phyloP scores from a whole-genome alignment of 805 yeast genomes.

The Pichia cephalocereana region DNA sequence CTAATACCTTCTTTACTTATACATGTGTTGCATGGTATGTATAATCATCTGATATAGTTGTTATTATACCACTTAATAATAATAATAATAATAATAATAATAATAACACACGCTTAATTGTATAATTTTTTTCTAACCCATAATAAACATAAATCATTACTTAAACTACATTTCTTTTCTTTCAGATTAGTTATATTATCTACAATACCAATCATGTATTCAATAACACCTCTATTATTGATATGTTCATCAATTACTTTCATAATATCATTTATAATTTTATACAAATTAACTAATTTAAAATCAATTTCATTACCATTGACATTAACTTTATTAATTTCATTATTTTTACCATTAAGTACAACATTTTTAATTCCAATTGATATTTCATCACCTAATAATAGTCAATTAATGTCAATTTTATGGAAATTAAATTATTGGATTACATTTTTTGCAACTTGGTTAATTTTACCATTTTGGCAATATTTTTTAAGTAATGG shows the following conservation, averaged over 20 bases:
- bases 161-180: no score
- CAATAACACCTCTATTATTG: conserved; percentile 6
- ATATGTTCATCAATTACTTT: conserved; percentile 19
- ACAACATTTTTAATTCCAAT: conserved; percentile 66
- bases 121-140: no score
- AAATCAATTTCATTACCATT: conserved; percentile 33
- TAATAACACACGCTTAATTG: no score
- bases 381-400: conserved; percentile 50
- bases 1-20: no score
- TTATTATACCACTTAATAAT: no score
- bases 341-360: conserved; percentile 68
- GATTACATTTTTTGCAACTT: conserved; percentile 70
- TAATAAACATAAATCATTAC: no score
- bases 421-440: conserved; percentile 75
- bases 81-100: no score
- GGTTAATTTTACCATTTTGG: conserved; percentile 64
- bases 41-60: no score
- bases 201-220: no score
- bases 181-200: no score
- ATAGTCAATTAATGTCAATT: conserved; percentile 12
- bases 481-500: conserved; percentile 73
- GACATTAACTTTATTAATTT: conserved; percentile 39
- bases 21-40: no score
- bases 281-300: conserved; percentile 29
- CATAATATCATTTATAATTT: conserved; percentile 25